Evolutionary conservation across 257 asterid genomes (phyloP), one percentile per base, ranked within the genome.

Genomic region (Marsdenia floribunda): DNA sequence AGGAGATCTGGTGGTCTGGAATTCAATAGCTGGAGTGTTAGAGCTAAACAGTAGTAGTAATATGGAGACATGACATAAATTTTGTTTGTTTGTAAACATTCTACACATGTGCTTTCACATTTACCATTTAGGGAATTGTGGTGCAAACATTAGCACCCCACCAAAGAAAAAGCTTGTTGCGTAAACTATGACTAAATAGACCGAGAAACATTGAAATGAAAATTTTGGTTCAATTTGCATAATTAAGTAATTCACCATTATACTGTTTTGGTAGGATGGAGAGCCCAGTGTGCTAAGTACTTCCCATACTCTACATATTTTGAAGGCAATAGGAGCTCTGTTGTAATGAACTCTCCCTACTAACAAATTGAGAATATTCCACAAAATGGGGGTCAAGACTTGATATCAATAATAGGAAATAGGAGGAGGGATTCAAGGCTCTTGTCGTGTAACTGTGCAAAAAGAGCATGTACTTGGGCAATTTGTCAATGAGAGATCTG

Each of bases 11-110:
- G 96, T 90, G 13, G 92, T 93, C 18, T 93, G 97, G 97, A 93
- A 88, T 80, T 91, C 98, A 60, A 79, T 89, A 6, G 90, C 91
- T 65, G 94, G 93, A 72, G 97, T 95, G 44, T 93, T 90, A 76
- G 97, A 97, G 2, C 97, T 89, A 88, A 93, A 91, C 84, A 89
- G 87, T 69, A 89, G 87, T 3, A 91, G 97, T 18, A 93, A 90
- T 76, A 16, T 5, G 22, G 46, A 33, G 13, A 14, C 13, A 15
- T 2, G 0, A 63, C 22, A 63, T 11, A 33, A 14, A 2, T 3
- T 29, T 63, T 63, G 61, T 13, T 63, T 63, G 21, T 13, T 44
- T 3, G 3, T 4, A 61, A 16, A 14, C 16, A n/a, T 3, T 15
- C 7, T 33, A 29, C 16, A 33, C 44, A 22, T 61, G 4, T 3